Conservation (phyloP, 1,284 basidiomycete species). For the Ganoderma multipileum region DNA sequence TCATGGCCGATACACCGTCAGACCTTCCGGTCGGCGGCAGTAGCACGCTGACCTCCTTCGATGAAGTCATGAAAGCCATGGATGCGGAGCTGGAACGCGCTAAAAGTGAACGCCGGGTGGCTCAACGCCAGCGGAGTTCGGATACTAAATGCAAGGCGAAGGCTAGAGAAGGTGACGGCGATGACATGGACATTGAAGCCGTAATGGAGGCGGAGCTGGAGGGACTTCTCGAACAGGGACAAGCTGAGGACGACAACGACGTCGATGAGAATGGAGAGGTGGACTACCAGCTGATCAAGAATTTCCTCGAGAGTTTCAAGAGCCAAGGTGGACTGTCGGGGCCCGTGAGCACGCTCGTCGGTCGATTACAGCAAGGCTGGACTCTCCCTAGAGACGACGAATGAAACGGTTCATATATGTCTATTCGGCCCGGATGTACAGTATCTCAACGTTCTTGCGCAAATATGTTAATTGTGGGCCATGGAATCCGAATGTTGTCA, state of each 20-base stretch:
- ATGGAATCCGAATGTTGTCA: no score
- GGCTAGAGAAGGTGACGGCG: conserved; percentile 51
- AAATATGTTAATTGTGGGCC: neutral
- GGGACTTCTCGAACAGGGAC: conserved; percentile 58
- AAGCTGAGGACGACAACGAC: conserved; percentile 51
- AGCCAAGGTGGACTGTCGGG: conserved; percentile 87
- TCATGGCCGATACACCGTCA: neutral
- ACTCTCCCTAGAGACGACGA: conserved; percentile 70
- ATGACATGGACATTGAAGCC: conserved; percentile 70
- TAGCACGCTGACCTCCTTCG: conserved; percentile 87
- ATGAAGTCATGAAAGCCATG: conserved; percentile 94
- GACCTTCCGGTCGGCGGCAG: neutral
- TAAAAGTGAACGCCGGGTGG: conserved; percentile 31
- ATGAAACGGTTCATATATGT: conserved; percentile 7
- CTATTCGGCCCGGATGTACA: neutral
- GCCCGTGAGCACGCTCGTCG: conserved; percentile 87
- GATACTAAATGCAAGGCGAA: conserved; percentile 39
- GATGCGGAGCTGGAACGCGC: conserved; percentile 77
- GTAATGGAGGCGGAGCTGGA: conserved; percentile 88
- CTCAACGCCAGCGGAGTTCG: neutral
- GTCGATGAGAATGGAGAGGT: conserved; percentile 54
- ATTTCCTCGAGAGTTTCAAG: conserved; percentile 94
- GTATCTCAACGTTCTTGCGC: neutral
- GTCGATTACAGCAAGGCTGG: conserved; percentile 80
- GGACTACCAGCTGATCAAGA: conserved; percentile 92